Conservation (phyloP, 805 yeast species). For the Candida coquimbonensis region DNA sequence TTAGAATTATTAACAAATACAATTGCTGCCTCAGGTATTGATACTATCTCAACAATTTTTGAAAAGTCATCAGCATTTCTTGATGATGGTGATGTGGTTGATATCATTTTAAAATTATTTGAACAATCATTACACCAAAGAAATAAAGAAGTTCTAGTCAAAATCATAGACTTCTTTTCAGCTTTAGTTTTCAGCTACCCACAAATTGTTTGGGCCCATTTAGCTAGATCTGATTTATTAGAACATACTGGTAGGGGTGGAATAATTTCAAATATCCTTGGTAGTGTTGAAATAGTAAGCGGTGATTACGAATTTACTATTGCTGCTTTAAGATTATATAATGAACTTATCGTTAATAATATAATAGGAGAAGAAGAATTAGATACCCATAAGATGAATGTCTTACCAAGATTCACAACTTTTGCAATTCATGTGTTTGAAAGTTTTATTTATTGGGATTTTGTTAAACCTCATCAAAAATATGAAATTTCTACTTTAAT, state of each 20-base stretch:
- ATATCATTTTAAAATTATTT: slow-evolving; percentile 55
- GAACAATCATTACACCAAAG: slow-evolving; percentile 61
- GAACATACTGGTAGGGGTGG: slow-evolving; percentile 62
- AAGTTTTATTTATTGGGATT: slow-evolving; percentile 66
- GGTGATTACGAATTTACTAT: slow-evolving; percentile 64
- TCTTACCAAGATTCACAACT: slow-evolving; percentile 45
- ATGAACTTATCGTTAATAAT: slow-evolving; percentile 45
- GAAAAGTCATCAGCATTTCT: slow-evolving; percentile 33
- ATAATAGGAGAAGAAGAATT: slow-evolving; percentile 32
- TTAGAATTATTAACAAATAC: slow-evolving; percentile 44
- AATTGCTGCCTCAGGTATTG: slow-evolving; percentile 32
- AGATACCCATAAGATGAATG: slow-evolving; percentile 38
- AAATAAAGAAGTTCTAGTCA: slow-evolving; percentile 36
- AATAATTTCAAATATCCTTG: slow-evolving; percentile 50
- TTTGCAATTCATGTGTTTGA: slow-evolving; percentile 69
- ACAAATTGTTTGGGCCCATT: slow-evolving; percentile 71
- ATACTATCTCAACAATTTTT: slow-evolving; percentile 33
- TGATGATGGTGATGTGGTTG: slow-evolving; percentile 53
- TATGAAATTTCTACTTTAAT: slow-evolving; percentile 52
- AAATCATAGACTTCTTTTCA: slow-evolving; percentile 43
- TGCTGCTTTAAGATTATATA: slow-evolving; percentile 48
- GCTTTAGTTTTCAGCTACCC: slow-evolving; percentile 45
- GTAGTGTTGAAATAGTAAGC: slow-evolving; percentile 62
- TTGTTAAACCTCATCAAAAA: slow-evolving; percentile 46
- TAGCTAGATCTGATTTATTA: slow-evolving; percentile 59